Evolutionary conservation across 495 filamentous ascomycete species (phyloP).

Genomic region (Talaromyces borbonicus): DNA sequence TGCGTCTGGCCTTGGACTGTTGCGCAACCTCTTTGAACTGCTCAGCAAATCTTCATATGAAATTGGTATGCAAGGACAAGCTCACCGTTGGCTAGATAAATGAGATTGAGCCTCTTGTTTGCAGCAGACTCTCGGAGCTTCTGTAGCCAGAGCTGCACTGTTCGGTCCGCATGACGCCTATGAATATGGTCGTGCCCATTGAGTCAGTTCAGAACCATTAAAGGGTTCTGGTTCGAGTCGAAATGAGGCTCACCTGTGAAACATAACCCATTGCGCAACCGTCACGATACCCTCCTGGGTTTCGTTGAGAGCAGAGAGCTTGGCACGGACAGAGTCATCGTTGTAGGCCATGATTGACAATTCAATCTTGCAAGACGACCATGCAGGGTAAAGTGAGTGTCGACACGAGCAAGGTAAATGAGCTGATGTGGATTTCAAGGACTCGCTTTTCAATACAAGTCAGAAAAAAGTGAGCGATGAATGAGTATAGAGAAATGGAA

Average conservation of each 20-base stretch:
- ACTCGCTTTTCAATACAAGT: too few relatives aligned
- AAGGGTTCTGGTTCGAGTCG: slow-evolving; percentile 5
- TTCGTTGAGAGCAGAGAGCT: slow-evolving; percentile 91
- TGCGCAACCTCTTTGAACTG: slow-evolving; percentile 71
- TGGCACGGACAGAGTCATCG: slow-evolving; percentile 85
- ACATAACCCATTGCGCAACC: slow-evolving; percentile 98
- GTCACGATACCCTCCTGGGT: slow-evolving; percentile 92
- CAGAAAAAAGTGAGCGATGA: too few relatives aligned
- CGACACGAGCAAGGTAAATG: too few relatives aligned
- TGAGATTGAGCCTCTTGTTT: slow-evolving; percentile 76
- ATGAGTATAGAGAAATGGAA: too few relatives aligned
- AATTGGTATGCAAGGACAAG: neutral
- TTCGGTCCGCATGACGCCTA: slow-evolving; percentile 83
- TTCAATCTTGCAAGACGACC: neutral
- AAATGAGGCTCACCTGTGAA: slow-evolving; percentile 65
- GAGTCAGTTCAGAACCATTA: neutral
- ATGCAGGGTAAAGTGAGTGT: too few relatives aligned
- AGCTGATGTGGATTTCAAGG: too few relatives aligned
- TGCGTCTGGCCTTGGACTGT: slow-evolving; percentile 81
- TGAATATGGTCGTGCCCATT: slow-evolving; percentile 6
- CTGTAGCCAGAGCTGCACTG: slow-evolving; percentile 80
- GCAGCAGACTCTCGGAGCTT: slow-evolving; percentile 75
- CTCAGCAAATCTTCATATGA: slow-evolving; percentile 14
- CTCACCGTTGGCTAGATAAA: slow-evolving; percentile 91
- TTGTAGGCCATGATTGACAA: slow-evolving; percentile 74